phyloP scores from a whole-genome alignment of 2,329 filamentous ascomycete species.

The Monosporascus sp. region DNA sequence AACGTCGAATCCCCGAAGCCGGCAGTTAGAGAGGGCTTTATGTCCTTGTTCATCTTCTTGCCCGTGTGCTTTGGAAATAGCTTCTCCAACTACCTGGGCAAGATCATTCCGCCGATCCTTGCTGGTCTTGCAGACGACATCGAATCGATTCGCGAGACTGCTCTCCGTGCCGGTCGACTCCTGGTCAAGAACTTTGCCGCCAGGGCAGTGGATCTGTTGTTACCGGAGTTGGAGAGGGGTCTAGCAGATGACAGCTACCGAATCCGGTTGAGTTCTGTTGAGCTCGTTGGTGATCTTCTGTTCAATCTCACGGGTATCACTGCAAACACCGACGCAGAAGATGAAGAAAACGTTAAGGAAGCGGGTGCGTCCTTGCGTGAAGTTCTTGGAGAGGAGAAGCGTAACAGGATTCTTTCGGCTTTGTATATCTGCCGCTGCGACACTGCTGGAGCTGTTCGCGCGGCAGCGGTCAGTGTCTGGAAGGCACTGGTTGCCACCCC shows the following conservation, averaged over 20 bases:
- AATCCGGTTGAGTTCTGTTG: constrained; percentile 96
- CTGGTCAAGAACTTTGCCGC: constrained; percentile 98
- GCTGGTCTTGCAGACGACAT: constrained; percentile 92
- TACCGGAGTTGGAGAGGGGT: constrained; percentile 92
- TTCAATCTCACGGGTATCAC: constrained; percentile 97
- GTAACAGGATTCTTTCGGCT: constrained; percentile 95
- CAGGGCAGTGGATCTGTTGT: constrained; percentile 84
- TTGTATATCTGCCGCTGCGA: constrained; percentile 97
- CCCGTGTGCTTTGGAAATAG: constrained; percentile 98
- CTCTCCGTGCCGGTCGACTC: constrained; percentile 84
- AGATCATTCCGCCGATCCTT: constrained; percentile 92
- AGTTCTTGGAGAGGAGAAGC: constrained; percentile 89
- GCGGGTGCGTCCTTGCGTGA: constrained; percentile 91
- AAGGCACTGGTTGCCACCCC: constrained; percentile 93
- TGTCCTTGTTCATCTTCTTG: constrained; percentile 99
- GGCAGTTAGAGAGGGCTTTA: constrained; percentile 93
- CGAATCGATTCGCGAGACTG: constrained; percentile 95
- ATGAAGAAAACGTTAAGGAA: constrained; percentile 73
- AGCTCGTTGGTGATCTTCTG: constrained; percentile 90
- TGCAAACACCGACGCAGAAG: constrained; percentile 68
- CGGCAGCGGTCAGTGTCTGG: constrained; percentile 89
- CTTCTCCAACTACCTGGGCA: constrained; percentile 91
- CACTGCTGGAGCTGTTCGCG: constrained; percentile 85
- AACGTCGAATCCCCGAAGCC: constrained; percentile 90
- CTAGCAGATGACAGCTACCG: constrained; percentile 96